phyloP scores from a whole-genome alignment of 1,284 basidiomycete genomes.

The Ceratobasidium sp. region DNA sequence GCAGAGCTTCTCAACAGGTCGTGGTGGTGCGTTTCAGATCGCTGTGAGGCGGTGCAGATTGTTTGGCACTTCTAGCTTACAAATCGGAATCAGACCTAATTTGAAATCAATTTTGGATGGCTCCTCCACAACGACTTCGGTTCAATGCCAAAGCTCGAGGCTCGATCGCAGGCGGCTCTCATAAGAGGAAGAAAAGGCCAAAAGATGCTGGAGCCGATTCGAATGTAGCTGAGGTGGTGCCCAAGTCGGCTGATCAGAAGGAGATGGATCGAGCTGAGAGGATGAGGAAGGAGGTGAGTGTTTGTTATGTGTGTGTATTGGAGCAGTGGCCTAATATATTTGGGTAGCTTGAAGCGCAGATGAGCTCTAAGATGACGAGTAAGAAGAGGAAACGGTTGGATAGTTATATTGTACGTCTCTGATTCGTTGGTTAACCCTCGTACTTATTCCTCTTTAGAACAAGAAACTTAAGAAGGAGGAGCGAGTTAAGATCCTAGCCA shows the following conservation, averaged over 20 bases:
- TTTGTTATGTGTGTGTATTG: background rate
- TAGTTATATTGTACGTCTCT: constrained; percentile 78
- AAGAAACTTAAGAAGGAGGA: constrained; percentile 91
- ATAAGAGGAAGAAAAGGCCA: constrained; percentile 67
- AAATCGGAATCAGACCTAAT: background rate
- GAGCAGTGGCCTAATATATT: background rate
- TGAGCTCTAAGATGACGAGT: constrained; percentile 76
- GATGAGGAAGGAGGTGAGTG: constrained; percentile 71
- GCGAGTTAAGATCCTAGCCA: constrained; percentile 76
- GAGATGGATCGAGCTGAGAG: constrained; percentile 71
- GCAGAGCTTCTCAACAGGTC: too few species aligned
- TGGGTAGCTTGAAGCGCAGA: constrained; percentile 66
- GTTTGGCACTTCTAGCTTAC: too few species aligned
- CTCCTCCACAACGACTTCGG: constrained; percentile 51
- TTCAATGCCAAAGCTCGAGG: constrained; percentile 74
- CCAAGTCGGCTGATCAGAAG: constrained; percentile 73
- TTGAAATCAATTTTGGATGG: constrained; percentile 42
- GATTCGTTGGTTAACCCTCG: background rate
- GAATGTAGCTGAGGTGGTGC: constrained; percentile 62
- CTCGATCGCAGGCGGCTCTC: constrained; percentile 64
- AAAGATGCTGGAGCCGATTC: constrained; percentile 60
- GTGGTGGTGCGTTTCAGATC: too few species aligned
- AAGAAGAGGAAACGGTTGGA: constrained; percentile 86
- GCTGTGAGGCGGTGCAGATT: too few species aligned
- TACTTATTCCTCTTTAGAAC: constrained; percentile 64